A percentile compares a stretch with the other conserved stretches of the same genome.
Conservation (phyloP, 2,329 filamentous ascomycete species). For the Ascochyta koolunga region DNA sequence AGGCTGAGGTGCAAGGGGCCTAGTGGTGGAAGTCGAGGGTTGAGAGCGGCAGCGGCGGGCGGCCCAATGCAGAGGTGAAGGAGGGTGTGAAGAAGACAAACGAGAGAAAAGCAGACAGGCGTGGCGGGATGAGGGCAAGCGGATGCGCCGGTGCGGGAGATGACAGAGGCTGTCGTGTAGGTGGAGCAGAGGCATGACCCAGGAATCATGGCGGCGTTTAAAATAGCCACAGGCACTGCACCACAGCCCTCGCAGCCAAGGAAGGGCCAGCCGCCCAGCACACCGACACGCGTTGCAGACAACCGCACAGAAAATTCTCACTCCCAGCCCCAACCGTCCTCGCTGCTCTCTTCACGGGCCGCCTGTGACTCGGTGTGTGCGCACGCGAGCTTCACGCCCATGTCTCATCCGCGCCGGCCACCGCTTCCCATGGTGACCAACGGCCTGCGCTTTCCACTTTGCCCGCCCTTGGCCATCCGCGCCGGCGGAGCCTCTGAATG, state of each 20-base stretch:
- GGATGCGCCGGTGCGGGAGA: slow-evolving; percentile 16
- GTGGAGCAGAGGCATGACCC: slow-evolving; percentile 6
- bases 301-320: background rate
- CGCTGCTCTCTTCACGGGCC: background rate
- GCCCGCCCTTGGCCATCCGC: background rate
- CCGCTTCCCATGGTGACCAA: background rate
- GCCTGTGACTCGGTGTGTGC: background rate
- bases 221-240: background rate
- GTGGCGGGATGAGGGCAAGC: slow-evolving; percentile 14
- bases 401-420: background rate
- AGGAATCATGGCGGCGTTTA: background rate
- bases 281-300: background rate
- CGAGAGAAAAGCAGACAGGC: slow-evolving; percentile 1
- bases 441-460: too few relatives aligned
- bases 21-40: slow-evolving; percentile 1
- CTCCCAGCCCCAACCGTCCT: background rate
- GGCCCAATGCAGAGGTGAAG: slow-evolving; percentile 3
- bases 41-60: slow-evolving; percentile 10
- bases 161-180: slow-evolving; percentile 10
- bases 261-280: background rate
- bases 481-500: background rate
- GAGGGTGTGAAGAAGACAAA: slow-evolving; percentile 19
- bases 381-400: background rate
- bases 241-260: background rate
- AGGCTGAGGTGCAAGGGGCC: background rate